A percentile compares a stretch with the other conserved stretches of the same genome.
Conservation (phyloP, 495 filamentous ascomycete species). For the Hypomontagnella monticulosa region DNA sequence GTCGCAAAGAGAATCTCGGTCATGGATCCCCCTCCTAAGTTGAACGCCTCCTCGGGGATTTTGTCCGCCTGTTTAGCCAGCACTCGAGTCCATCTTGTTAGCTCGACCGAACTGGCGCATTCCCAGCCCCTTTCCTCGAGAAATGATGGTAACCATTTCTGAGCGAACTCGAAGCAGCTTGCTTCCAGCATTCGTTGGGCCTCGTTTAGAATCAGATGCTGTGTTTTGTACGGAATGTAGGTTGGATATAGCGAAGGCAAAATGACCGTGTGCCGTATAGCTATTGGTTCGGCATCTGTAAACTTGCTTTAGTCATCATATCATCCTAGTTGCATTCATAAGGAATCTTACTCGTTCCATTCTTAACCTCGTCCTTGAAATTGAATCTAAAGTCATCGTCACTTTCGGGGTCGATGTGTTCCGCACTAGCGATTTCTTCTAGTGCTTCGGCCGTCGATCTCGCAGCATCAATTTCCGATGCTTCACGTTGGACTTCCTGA, state of each 20-base stretch:
- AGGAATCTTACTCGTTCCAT: constrained; percentile 5
- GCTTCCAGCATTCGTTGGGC: constrained; percentile 53
- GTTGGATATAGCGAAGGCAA: constrained; percentile 50
- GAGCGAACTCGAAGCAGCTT: constrained; percentile 53
- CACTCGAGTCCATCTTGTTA: constrained; percentile 49
- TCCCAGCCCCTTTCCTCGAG: constrained; percentile 47
- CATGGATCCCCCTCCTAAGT: constrained; percentile 20
- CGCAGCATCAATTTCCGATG: constrained; percentile 42
- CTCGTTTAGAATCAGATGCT: constrained; percentile 52
- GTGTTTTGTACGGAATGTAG: constrained; percentile 53
- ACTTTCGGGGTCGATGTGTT: constrained; percentile 22
- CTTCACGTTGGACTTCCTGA: constrained; percentile 40
- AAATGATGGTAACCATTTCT: constrained; percentile 47
- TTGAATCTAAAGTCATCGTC: constrained; percentile 15
- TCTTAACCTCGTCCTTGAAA: neutral
- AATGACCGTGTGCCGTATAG: constrained; percentile 3
- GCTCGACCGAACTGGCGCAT: constrained; percentile 52
- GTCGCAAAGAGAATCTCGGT: constrained; percentile 42
- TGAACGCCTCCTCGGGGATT: constrained; percentile 37
- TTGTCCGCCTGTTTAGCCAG: constrained; percentile 41
- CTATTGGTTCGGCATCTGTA: constrained; percentile 17
- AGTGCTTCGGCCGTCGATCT: constrained; percentile 43
- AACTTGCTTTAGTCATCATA: neutral
- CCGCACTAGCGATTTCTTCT: constrained; percentile 38
- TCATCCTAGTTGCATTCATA: neutral